These are phyloP conservation scores for Trichophyton benhamiae DNA, from an alignment of 2,329 filamentous ascomycete species.

Conservation along the genomic window DNA sequence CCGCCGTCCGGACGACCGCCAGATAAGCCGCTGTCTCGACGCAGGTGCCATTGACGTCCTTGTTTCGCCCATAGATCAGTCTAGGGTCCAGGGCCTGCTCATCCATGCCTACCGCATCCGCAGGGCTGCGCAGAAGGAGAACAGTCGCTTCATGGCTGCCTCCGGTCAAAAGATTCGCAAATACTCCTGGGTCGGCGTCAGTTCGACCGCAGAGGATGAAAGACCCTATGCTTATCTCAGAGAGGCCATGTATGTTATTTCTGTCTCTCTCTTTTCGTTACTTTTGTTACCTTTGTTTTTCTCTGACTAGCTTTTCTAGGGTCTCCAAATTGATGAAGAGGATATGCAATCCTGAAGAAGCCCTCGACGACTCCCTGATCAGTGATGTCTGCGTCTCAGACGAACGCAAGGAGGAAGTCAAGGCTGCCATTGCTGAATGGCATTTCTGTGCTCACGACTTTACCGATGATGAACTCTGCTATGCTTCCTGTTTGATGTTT, in stretches of 20 bases:
- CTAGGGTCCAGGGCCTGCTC: slow-evolving; percentile 62
- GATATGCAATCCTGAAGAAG: slow-evolving; percentile 62
- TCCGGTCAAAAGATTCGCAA: slow-evolving; percentile 65
- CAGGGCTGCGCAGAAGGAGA: slow-evolving; percentile 61
- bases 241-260: slow-evolving; percentile 57
- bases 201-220: slow-evolving; percentile 51
- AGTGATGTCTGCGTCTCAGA: slow-evolving; percentile 55
- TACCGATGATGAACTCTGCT: slow-evolving; percentile 77
- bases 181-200: slow-evolving; percentile 70
- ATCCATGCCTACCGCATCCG: slow-evolving; percentile 75
- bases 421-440: slow-evolving; percentile 63
- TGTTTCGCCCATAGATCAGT: slow-evolving; percentile 61
- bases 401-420: slow-evolving; percentile 54
- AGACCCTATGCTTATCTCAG: slow-evolving; percentile 80
- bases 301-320: slow-evolving; percentile 20
- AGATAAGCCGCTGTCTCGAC: slow-evolving; percentile 64
- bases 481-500: slow-evolving; percentile 77
- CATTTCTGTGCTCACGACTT: slow-evolving; percentile 82
- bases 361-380: slow-evolving; percentile 48
- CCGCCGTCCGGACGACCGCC: slow-evolving; percentile 32
- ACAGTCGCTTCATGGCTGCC: slow-evolving; percentile 48
- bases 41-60: slow-evolving; percentile 79
- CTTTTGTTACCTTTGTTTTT: neutral
- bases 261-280: slow-evolving; percentile 7
- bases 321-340: slow-evolving; percentile 80